Conservation (phyloP, 2,329 filamentous ascomycete species). For the Arthroderma sp. region DNA sequence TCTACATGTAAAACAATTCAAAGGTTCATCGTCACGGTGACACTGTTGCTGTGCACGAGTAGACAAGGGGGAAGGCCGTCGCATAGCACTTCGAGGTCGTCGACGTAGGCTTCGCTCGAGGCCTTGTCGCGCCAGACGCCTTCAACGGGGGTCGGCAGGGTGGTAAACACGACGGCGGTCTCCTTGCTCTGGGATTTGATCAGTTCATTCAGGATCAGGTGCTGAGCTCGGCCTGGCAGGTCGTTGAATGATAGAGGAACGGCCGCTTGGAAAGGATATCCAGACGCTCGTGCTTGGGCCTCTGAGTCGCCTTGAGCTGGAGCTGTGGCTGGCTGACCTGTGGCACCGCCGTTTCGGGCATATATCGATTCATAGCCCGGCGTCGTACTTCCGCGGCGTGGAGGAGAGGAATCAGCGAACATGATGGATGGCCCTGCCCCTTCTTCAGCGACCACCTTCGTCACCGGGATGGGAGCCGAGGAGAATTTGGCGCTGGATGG, state of each 20-base stretch:
- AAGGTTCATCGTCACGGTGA: constrained; percentile 58
- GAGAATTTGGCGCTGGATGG: constrained; percentile 45
- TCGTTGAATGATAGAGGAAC: constrained; percentile 74
- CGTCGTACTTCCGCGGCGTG: constrained; percentile 8
- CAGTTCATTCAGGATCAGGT: constrained; percentile 75
- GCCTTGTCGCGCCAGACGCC: constrained; percentile 60
- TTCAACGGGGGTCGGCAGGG: constrained; percentile 66
- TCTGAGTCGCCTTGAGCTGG: neutral
- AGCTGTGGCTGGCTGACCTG: constrained; percentile 14
- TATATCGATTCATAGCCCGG: constrained; percentile 29
- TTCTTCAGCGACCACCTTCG: constrained; percentile 53
- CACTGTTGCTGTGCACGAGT: constrained; percentile 74
- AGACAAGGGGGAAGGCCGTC: constrained; percentile 62
- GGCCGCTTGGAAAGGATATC: constrained; percentile 47
- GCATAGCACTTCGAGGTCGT: constrained; percentile 66
- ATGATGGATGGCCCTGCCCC: constrained; percentile 59
- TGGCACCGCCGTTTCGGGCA: constrained; percentile 7
- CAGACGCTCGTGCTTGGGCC: constrained; percentile 24
- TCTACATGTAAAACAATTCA: constrained; percentile 18
- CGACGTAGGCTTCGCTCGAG: constrained; percentile 62
- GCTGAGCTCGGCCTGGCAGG: constrained; percentile 69
- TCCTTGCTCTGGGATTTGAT: constrained; percentile 56
- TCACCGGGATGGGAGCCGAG: constrained; percentile 59
- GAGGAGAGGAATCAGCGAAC: constrained; percentile 48
- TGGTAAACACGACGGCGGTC: constrained; percentile 72